Evolutionary conservation across 768 basidiomycete genomes (phyloP), one percentile per base, ranked within the genome.

Genomic region (Amanita inopinata): DNA sequence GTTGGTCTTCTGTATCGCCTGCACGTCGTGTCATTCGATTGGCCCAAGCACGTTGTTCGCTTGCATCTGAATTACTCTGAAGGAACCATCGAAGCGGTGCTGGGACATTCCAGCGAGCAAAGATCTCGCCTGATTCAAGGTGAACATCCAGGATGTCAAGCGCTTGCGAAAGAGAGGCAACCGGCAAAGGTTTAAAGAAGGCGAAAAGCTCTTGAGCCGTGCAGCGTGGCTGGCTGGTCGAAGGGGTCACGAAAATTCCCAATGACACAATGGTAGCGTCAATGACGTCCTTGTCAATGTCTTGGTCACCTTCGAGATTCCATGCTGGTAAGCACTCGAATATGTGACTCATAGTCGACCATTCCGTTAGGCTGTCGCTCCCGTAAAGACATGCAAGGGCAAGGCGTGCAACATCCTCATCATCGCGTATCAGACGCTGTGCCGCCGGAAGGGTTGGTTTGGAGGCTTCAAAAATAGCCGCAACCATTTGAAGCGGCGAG

Each of bases 241-340:
- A 79, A 0, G 90, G 92, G 4, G 74, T 65, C 7, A 94, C 78
- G 50, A 85, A 91, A 4, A 76, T 66, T 5, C 84, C 85, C 18
- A 97, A 75, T 5, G 89, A 89, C 12, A 73, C 58, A 24, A 94
- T 68, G 0, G 89, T 93, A 4, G 83, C 83, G 40, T 91, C 80
- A n/a, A 78, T 80, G 38, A 78, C 78, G 46, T 89, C 89, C 37
- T 70, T 75, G 45, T 85, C 73, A 31, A 71, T 70, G 35, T 80
- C 75, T 30, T 70, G 73, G n/a, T 69, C 70, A 31, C 58, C 57
- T 3, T 66, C 49, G 32, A 79, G 65, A 44, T 79, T 80, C 89
- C 93, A 96, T 2, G 83, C 94, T 0, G 94, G 94, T 23, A 98
- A 70, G 56, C 93, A 99, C 57, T 99, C 94, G 58, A 99, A 97